These are phyloP conservation scores for Calocybe gambosa DNA, from an alignment of 1,284 basidiomycete genomes.

Conservation along the genomic window DNA sequence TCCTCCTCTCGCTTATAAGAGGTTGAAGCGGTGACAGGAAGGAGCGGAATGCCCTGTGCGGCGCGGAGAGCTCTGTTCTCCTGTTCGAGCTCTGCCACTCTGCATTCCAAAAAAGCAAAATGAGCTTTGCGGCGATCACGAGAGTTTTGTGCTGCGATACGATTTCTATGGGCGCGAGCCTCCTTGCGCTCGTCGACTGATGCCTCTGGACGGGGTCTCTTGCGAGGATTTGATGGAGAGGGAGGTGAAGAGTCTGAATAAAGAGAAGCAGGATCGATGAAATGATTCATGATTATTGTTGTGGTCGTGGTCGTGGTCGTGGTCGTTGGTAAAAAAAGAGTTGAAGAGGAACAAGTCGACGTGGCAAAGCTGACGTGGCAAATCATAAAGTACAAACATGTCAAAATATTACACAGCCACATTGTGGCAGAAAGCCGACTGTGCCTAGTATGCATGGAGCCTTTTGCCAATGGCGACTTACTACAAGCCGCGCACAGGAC, in stretches of 20 bases:
- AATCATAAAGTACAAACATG: slow-evolving; percentile 13
- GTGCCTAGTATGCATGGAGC: too few species aligned
- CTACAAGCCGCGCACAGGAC: too few species aligned
- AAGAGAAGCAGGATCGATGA: slow-evolving; percentile 15
- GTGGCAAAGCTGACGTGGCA: slow-evolving; percentile 20
- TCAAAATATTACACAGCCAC: slow-evolving; percentile 8
- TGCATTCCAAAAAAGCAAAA: slow-evolving; percentile 64
- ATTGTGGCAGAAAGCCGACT: background rate
- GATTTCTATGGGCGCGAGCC: slow-evolving; percentile 75
- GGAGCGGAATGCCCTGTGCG: slow-evolving; percentile 50
- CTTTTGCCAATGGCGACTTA: too few species aligned
- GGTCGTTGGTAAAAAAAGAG: background rate
- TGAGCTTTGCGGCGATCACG: slow-evolving; percentile 78
- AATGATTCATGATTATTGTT: slow-evolving; percentile 9
- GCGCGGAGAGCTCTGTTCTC: slow-evolving; percentile 77
- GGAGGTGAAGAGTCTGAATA: slow-evolving; percentile 23
- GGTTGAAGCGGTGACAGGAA: slow-evolving; percentile 20
- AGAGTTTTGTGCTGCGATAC: slow-evolving; percentile 80
- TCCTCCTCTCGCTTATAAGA: slow-evolving; percentile 26
- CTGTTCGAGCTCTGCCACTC: slow-evolving; percentile 78
- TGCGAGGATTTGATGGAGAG: slow-evolving; percentile 41
- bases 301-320: slow-evolving; percentile 4
- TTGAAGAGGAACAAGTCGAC: slow-evolving; percentile 7
- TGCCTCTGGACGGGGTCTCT: slow-evolving; percentile 57
- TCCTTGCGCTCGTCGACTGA: slow-evolving; percentile 73